These are phyloP conservation scores for Linaria vulgaris DNA, from an alignment of 257 asterid species.

Conservation along the genomic window DNA sequence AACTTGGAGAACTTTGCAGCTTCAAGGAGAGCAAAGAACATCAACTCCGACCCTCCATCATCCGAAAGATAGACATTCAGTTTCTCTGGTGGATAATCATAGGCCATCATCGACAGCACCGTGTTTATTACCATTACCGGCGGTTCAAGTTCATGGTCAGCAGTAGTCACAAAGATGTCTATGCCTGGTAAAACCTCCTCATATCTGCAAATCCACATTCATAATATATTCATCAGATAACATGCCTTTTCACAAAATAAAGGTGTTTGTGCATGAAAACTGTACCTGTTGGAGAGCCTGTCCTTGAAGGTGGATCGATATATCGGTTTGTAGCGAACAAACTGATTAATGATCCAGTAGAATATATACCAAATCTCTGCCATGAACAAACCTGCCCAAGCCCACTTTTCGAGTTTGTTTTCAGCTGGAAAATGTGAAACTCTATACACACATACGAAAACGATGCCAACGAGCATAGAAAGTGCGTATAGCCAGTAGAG, in stretches of 20 bases:
- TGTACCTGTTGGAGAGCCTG: constrained; percentile 33
- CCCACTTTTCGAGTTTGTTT: constrained; percentile 18
- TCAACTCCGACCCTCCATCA: constrained; percentile 44
- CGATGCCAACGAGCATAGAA: constrained; percentile 22
- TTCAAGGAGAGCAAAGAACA: constrained; percentile 48
- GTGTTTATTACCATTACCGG: constrained; percentile 42
- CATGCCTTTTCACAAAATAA: neutral
- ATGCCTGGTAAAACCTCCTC: constrained; percentile 33
- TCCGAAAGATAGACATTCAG: constrained; percentile 40
- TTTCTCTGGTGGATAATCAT: constrained; percentile 39
- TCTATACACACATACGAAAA: constrained; percentile 24
- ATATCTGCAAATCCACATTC: constrained; percentile 24
- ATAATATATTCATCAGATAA: neutral
- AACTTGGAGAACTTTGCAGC: constrained; percentile 37
- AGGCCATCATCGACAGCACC: constrained; percentile 43
- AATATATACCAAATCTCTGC: constrained; percentile 31
- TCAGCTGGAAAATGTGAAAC: constrained; percentile 25
- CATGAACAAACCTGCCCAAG: constrained; percentile 28
- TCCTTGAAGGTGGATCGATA: constrained; percentile 34
- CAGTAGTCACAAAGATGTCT: constrained; percentile 53
- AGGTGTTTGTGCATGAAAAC: neutral
- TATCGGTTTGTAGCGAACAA: constrained; percentile 26
- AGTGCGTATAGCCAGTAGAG: constrained; percentile 23
- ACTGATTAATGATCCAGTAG: constrained; percentile 34
- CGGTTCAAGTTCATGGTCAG: constrained; percentile 46